phyloP scores from a whole-genome alignment of 352 stramenopile genomes.

The Saprolegnia parasitica region DNA sequence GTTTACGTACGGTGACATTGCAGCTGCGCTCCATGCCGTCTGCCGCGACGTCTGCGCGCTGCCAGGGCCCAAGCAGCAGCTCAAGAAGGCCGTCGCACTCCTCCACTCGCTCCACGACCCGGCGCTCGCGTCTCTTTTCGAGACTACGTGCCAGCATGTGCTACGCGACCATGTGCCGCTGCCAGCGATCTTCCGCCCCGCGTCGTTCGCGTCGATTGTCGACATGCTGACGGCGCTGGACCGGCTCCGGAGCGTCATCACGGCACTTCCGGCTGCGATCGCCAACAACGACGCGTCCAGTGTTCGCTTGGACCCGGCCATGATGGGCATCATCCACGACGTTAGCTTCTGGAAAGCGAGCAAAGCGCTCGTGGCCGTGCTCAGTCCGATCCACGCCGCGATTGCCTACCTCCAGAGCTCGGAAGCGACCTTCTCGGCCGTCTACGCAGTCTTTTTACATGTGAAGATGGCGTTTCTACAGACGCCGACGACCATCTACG shows the following conservation, averaged over 20 bases:
- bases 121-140: background rate
- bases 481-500: background rate
- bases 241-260: background rate
- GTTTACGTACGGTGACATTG: conserved; percentile 7
- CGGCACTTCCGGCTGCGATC: background rate
- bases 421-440: conserved; percentile 7
- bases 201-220: background rate
- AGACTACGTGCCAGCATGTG: background rate
- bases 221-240: background rate
- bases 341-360: background rate
- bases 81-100: background rate
- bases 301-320: background rate
- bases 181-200: background rate
- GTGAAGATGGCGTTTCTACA: background rate
- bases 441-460: conserved; percentile 1
- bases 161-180: background rate
- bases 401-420: conserved; percentile 10
- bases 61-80: background rate
- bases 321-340: conserved; percentile 4
- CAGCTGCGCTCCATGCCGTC: background rate
- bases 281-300: conserved; percentile 1
- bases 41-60: conserved; percentile 12
- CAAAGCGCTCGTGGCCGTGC: background rate
- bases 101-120: background rate
- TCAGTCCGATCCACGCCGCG: background rate